These are phyloP conservation scores for Porogramme epimiltina DNA, from an alignment of 1,284 basidiomycete species.

Conservation along the genomic window DNA sequence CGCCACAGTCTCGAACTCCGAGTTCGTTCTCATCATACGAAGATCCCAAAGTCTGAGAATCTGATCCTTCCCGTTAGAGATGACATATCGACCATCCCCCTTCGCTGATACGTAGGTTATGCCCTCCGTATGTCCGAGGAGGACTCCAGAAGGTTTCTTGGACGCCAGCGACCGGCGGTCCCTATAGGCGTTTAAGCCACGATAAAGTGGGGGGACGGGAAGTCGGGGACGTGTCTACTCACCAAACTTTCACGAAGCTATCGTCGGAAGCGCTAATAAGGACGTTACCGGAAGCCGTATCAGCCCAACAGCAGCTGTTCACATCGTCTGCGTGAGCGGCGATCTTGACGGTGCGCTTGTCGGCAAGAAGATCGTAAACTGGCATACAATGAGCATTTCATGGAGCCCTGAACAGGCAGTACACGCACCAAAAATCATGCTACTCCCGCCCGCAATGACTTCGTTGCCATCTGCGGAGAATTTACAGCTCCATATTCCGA, in stretches of 20 bases:
- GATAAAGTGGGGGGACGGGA: neutral
- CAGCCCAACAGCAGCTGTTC: conserved; percentile 96
- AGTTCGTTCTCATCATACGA: conserved; percentile 84
- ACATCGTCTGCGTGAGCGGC: conserved; percentile 88
- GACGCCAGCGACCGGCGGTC: conserved; percentile 88
- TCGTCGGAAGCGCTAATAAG: conserved; percentile 95
- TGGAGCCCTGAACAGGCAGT: too few relatives aligned
- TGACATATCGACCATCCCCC: conserved; percentile 93
- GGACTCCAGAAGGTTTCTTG: conserved; percentile 85
- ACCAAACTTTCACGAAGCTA: conserved; percentile 94
- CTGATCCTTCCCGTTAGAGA: conserved; percentile 99
- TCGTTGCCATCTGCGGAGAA: conserved; percentile 97
- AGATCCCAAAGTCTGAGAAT: conserved; percentile 92
- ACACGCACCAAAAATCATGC: conserved; percentile 73
- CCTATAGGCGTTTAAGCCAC: conserved; percentile 43
- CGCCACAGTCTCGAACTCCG: conserved; percentile 63
- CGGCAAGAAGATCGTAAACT: conserved; percentile 91
- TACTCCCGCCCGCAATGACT: conserved; percentile 77
- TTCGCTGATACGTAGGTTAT: conserved; percentile 88
- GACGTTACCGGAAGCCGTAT: conserved; percentile 89
- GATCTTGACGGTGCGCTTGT: conserved; percentile 82
- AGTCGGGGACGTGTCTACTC: conserved; percentile 27
- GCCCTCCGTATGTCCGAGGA: conserved; percentile 95
- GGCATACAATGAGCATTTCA: neutral
- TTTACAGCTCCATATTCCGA: conserved; percentile 90